Evolutionary conservation across 2,329 filamentous ascomycete species (phyloP).

Genomic region (Septoria petroselini): DNA sequence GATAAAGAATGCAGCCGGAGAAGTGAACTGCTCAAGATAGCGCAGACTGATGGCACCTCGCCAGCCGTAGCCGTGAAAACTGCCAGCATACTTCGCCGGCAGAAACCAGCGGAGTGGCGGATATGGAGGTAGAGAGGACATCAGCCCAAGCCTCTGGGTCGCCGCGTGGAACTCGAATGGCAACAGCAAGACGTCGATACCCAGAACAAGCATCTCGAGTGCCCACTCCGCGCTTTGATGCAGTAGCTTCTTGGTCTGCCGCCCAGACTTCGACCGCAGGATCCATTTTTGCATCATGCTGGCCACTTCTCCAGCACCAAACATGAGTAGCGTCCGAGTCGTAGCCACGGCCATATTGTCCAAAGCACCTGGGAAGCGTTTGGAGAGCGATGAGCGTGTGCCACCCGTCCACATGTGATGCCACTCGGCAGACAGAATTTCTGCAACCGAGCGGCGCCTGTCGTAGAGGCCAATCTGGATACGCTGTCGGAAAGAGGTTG

Average conservation of each 20-base stretch:
- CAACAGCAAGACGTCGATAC: conserved; percentile 28
- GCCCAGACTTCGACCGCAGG: conserved; percentile 9
- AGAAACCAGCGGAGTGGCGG: conserved; percentile 23
- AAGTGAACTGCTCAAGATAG: conserved; percentile 16
- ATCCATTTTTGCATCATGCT: conserved; percentile 21
- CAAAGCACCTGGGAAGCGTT: conserved; percentile 21
- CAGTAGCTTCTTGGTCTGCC: conserved; percentile 17
- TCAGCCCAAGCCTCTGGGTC: conserved; percentile 30
- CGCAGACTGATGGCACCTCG: conserved; percentile 13
- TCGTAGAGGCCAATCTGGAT: conserved; percentile 30
- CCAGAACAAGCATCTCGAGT: conserved; percentile 20
- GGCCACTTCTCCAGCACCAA: conserved; percentile 23
- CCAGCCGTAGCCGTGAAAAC: conserved; percentile 24
- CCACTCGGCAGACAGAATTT: conserved; percentile 23
- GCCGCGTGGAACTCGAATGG: conserved; percentile 30
- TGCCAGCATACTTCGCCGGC: conserved; percentile 18
- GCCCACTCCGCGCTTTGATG: conserved; percentile 16
- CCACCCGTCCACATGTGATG: conserved; percentile 14
- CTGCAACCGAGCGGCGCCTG: conserved; percentile 18
- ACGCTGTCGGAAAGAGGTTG: conserved; percentile 25
- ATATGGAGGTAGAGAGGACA: conserved; percentile 26
- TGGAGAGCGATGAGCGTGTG: conserved; percentile 16
- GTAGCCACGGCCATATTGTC: conserved; percentile 21
- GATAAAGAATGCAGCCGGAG: conserved; percentile 24
- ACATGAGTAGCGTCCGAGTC: conserved; percentile 19